A percentile compares a stretch with the other conserved stretches of the same genome.
phyloP scores from a whole-genome alignment of 257 asterid genomes.

The Petunia secreta region DNA sequence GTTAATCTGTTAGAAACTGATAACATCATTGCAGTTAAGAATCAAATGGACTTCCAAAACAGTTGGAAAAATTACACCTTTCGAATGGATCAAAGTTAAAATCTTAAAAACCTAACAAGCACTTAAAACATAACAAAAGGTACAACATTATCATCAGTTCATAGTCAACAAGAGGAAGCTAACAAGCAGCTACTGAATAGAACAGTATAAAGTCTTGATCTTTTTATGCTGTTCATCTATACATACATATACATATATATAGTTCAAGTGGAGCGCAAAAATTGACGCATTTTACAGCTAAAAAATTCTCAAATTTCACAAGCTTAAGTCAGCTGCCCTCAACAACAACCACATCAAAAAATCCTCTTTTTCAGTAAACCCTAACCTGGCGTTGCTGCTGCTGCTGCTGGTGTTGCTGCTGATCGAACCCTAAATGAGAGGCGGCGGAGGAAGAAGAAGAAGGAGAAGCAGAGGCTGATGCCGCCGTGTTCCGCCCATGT shows the following conservation, averaged over 20 bases:
- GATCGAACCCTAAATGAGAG: slow-evolving; percentile 74
- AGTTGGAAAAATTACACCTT: slow-evolving; percentile 10
- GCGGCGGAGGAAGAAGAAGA: slow-evolving; percentile 86
- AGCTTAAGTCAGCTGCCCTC: no score
- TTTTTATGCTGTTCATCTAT: no score
- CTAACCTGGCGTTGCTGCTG: slow-evolving; percentile 73
- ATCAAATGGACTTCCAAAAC: background rate
- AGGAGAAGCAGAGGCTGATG: slow-evolving; percentile 79
- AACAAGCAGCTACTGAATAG: no score
- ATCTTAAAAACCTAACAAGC: slow-evolving; percentile 21
- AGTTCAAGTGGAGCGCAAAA: no score
- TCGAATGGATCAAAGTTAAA: slow-evolving; percentile 1
- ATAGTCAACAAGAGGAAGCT: background rate
- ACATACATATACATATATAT: no score
- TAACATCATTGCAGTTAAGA: slow-evolving; percentile 20
- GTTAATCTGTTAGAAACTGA: slow-evolving; percentile 6
- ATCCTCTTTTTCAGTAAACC: slow-evolving; percentile 22
- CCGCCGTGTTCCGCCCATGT: slow-evolving; percentile 83
- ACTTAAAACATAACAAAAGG: slow-evolving; percentile 6
- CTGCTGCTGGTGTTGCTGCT: slow-evolving; percentile 69
- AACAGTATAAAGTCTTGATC: no score
- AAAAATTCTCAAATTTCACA: no score
- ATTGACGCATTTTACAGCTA: no score
- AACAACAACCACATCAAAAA: background rate
- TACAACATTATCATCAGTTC: background rate